Percentiles rank a stretch among this genome's conserved stretches.
Conservation (phyloP, 1,284 basidiomycete genomes). For the Stygiomarasmius scandens region DNA sequence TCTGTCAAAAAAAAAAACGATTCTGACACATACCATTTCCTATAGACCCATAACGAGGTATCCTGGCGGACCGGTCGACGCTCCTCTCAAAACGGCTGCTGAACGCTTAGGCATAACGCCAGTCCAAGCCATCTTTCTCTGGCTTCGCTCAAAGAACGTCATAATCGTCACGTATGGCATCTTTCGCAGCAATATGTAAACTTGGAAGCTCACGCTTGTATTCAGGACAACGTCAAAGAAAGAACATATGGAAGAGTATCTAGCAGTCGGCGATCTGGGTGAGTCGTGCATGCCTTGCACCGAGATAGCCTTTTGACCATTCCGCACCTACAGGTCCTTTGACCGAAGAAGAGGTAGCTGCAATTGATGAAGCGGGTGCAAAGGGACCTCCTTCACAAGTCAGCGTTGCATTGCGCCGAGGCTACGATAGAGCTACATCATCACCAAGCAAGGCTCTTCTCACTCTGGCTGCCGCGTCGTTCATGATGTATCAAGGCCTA, state of each 20-base stretch:
- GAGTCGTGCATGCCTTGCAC: neutral
- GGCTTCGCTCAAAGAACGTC: slow-evolving; percentile 67
- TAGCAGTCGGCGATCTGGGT: slow-evolving; percentile 7
- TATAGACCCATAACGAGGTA: slow-evolving; percentile 66
- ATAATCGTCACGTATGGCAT: slow-evolving; percentile 72
- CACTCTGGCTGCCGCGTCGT: neutral
- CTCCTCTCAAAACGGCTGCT: slow-evolving; percentile 58
- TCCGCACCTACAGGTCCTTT: neutral
- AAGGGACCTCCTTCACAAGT: slow-evolving; percentile 3
- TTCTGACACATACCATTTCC: neutral
- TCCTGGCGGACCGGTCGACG: slow-evolving; percentile 77
- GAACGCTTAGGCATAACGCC: slow-evolving; percentile 59
- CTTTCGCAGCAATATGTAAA: slow-evolving; percentile 1
- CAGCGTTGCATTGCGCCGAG: neutral
- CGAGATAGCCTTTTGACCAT: neutral
- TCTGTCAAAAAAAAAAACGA: too few species aligned
- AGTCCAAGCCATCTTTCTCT: slow-evolving; percentile 73
- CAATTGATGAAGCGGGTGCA: slow-evolving; percentile 7
- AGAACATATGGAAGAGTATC: slow-evolving; percentile 12
- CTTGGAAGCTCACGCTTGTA: neutral
- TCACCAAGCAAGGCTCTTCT: neutral
- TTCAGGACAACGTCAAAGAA: slow-evolving; percentile 5
- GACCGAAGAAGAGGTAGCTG: slow-evolving; percentile 1
- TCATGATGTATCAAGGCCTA: neutral
- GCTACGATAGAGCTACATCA: neutral